Base-by-base conservation (phyloP, 352 stramenopile species). In the Sclerospora graminicola region DNA sequence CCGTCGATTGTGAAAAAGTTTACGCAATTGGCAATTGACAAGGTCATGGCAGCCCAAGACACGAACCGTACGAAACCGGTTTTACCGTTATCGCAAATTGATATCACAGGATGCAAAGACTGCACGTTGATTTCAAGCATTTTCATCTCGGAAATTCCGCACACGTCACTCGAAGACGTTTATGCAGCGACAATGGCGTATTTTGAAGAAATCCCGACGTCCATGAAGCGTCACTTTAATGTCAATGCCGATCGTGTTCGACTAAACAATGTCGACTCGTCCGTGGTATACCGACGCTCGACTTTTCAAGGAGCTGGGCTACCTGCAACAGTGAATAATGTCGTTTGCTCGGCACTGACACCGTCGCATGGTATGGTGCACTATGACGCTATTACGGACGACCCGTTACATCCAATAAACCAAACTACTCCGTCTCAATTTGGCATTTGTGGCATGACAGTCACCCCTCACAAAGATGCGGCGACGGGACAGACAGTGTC, bases 61-160 rank as follows among this genome's bases (percentile, higher is more conserved):
- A 45, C 34, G 26, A 18, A 43, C 21, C 28, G n/a, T 7, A 23
- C 24, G 24, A 55, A 54, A 26, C 45, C 37, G 0, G 57, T 56
- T 8, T n/a, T 60, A 45, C 60, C 60, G 36, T 45, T 66, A 18
- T 58, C 51, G 11, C 53, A 69, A 13, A 65, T 65, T 14, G 50
- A 65, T n/a, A 52, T 71, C 18, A 64, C 54, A 9, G 61, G 57
- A 1, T 59, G 49, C 29, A 45, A 40, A 31, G 50, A 67, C 24
- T 37, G 43, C 42, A 68, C 61, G 33, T 31, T 68, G 5, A 57
- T 71, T 11, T 65, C 61, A 9, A 66, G 57, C 18, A 45, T 63
- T 1, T 71, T 67, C 37, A 32, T 71, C 5, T 57, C 57, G 0
- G 57, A 71, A 36, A 67, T 71, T 31, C 57, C 58, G 10, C 47